A percentile compares a stretch with the other conserved stretches of the same genome.
These are phyloP conservation scores for Phytophthora pinifolia DNA, from an alignment of 352 stramenopile genomes.

Conservation along the genomic window DNA sequence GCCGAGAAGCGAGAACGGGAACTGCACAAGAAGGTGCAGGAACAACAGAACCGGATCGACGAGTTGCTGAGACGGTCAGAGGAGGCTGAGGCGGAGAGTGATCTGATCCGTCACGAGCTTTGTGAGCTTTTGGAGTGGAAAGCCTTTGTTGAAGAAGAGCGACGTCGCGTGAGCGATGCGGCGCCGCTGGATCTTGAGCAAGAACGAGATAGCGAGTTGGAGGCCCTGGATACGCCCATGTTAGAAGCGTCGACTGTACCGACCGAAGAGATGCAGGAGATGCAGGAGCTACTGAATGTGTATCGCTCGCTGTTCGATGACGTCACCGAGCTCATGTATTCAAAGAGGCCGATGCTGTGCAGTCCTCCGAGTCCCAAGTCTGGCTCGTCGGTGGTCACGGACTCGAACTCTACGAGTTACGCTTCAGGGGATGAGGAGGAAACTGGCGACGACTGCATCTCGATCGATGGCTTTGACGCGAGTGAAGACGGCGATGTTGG, in stretches of 20 bases:
- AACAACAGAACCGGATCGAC: constrained; percentile 34
- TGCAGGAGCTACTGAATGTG: constrained; percentile 62
- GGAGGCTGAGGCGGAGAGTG: constrained; percentile 70
- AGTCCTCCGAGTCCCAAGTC: constrained; percentile 53
- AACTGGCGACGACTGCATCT: constrained; percentile 31
- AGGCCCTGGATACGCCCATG: constrained; percentile 19
- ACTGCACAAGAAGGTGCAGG: constrained; percentile 48
- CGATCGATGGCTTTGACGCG: constrained; percentile 34
- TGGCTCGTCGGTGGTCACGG: constrained; percentile 64
- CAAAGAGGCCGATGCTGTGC: constrained; percentile 49
- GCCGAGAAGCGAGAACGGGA: constrained; percentile 38
- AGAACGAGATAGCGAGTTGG: constrained; percentile 23
- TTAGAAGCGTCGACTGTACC: constrained; percentile 27
- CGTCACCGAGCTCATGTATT: constrained; percentile 52
- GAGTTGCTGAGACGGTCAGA: constrained; percentile 30
- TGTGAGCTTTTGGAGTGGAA: constrained; percentile 80
- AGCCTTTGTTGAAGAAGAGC: constrained; percentile 52
- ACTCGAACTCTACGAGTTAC: constrained; percentile 65
- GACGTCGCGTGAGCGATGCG: constrained; percentile 35
- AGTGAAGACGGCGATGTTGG: constrained; percentile 34
- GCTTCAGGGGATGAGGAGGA: constrained; percentile 58
- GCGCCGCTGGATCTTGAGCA: constrained; percentile 19
- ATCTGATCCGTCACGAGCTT: constrained; percentile 64
- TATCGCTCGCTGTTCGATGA: constrained; percentile 73
- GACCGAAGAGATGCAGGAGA: constrained; percentile 45